Evolutionary conservation across 768 basidiomycete species (phyloP).

Genomic region (Naematelia aurantialba): DNA sequence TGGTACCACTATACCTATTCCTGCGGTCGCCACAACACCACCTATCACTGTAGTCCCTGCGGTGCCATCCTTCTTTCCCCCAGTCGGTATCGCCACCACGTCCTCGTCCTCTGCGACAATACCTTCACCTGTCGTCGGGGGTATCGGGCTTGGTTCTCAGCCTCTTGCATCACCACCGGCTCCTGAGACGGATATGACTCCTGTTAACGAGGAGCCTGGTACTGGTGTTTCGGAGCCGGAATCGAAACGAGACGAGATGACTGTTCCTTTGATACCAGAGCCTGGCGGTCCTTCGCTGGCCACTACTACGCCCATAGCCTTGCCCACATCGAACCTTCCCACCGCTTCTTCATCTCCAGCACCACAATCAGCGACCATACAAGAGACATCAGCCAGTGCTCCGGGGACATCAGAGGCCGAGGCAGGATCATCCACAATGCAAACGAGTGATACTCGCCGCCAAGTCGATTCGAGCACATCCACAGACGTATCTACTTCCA

Average conservation of each 20-base stretch:
- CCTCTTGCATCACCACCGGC: conserved; percentile 9
- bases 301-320: background rate
- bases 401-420: background rate
- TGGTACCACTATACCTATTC: too few relatives aligned
- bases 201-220: conserved; percentile 6
- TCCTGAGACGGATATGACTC: conserved; percentile 23
- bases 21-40: background rate
- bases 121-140: background rate
- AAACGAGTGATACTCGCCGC: background rate
- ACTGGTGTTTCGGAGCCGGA: background rate
- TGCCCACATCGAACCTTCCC: background rate
- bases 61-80: background rate
- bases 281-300: background rate
- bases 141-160: background rate
- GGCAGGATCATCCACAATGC: background rate
- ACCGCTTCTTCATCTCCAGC: background rate
- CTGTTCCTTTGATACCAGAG: background rate
- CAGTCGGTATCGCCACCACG: background rate
- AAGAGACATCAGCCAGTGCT: too few relatives aligned
- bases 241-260: conserved; percentile 5
- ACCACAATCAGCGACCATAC: background rate
- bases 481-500: background rate
- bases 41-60: background rate
- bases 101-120: background rate
- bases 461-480: background rate